Conservation (phyloP, 1,284 basidiomycete genomes). For the Fistulina hepatica region DNA sequence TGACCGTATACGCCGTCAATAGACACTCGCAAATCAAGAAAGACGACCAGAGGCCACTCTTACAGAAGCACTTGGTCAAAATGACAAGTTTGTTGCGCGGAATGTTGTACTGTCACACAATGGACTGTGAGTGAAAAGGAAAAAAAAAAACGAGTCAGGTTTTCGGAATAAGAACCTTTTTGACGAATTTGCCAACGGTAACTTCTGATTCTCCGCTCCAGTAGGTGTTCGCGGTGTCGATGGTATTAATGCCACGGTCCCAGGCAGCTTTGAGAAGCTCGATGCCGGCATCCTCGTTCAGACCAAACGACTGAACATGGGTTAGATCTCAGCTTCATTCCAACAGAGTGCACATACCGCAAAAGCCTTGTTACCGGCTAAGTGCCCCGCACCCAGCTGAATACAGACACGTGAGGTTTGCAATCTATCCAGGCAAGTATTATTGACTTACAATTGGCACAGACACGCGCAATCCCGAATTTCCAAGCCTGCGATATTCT, state of each 20-base stretch:
- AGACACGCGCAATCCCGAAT: constrained; percentile 14
- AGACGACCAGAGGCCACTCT: not conserved
- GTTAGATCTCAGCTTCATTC: too few species aligned
- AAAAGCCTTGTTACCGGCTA: too few species aligned
- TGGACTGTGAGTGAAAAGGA: not conserved
- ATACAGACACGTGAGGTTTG: too few species aligned
- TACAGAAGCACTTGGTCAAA: constrained; percentile 14
- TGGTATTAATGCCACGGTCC: constrained; percentile 32
- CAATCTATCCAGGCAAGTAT: too few species aligned
- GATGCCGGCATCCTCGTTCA: constrained; percentile 32
- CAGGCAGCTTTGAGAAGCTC: constrained; percentile 36
- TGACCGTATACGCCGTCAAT: too few species aligned
- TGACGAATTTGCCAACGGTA: constrained; percentile 41
- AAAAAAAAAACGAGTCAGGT: not conserved
- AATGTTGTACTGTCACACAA: constrained; percentile 6
- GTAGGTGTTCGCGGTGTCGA: constrained; percentile 50
- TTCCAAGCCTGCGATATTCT: constrained; percentile 12
- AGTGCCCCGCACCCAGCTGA: too few species aligned
- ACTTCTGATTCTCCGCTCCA: constrained; percentile 38
- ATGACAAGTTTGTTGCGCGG: constrained; percentile 8
- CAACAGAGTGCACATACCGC: too few species aligned
- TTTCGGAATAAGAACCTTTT: constrained; percentile 9
- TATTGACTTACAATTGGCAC: constrained; percentile 15
- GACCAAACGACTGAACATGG: constrained; percentile 34
- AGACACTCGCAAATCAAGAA: not conserved